Conservation (phyloP, 306 rosid species). For the Luffa aegyptiaca region DNA sequence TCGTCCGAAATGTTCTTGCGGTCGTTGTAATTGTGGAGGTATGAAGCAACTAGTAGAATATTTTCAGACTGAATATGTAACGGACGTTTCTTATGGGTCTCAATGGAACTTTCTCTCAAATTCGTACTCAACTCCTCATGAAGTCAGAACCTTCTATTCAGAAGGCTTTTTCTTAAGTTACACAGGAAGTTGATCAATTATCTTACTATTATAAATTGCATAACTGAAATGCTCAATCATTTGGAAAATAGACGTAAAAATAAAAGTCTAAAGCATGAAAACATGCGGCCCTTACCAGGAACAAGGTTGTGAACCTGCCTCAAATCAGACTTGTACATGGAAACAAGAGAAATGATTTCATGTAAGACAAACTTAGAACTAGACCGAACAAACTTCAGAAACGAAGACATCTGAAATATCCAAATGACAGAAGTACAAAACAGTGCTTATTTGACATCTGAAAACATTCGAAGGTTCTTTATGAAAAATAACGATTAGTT, state of each 20-base stretch:
- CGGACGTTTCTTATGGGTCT: too few relatives aligned
- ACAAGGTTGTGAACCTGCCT: slow-evolving; percentile 76
- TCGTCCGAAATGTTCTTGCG: too few relatives aligned
- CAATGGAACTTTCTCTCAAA: too few relatives aligned
- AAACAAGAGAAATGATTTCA: slow-evolving; percentile 23
- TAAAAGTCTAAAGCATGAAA: slow-evolving; percentile 3
- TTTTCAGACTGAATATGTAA: too few relatives aligned
- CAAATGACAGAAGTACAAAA: not conserved
- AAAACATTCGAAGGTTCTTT: not conserved
- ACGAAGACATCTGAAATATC: not conserved
- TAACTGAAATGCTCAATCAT: not conserved
- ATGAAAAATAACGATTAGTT: not conserved
- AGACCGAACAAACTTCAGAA: not conserved
- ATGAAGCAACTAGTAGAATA: too few relatives aligned
- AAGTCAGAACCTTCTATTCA: too few relatives aligned
- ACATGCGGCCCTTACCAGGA: slow-evolving; percentile 65
- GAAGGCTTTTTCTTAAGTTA: too few relatives aligned
- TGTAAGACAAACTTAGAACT: slow-evolving; percentile 31
- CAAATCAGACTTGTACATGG: slow-evolving; percentile 91
- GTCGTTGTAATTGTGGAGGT: too few relatives aligned
- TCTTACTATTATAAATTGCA: not conserved
- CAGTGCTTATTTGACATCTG: not conserved
- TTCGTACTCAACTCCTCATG: too few relatives aligned
- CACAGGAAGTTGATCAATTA: not conserved
- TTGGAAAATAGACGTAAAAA: not conserved